phyloP scores from a whole-genome alignment of 1,284 basidiomycete genomes.

The Puccinia triticina region DNA sequence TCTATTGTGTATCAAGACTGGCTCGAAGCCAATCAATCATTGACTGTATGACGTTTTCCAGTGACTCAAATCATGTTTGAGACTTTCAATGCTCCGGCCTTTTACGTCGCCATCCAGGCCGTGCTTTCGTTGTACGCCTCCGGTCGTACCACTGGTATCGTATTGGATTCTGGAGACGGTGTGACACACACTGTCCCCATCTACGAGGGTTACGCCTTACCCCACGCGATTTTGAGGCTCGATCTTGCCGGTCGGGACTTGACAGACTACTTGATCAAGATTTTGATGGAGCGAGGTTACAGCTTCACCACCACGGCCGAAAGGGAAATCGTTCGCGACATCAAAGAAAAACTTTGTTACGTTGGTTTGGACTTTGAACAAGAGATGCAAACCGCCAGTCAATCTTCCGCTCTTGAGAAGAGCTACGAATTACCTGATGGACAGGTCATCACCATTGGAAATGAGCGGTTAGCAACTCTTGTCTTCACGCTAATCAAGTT shows the following conservation, averaged over 20 bases:
- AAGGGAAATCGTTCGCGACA: slow-evolving; percentile 92
- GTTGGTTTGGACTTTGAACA: slow-evolving; percentile 71
- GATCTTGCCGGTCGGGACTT: slow-evolving; percentile 97
- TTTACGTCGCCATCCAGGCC: slow-evolving; percentile 96
- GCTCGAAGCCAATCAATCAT: neutral
- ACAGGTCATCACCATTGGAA: slow-evolving; percentile 94
- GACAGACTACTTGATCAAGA: slow-evolving; percentile 90
- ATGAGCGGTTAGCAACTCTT: slow-evolving; percentile 71
- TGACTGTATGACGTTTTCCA: neutral
- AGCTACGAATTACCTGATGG: slow-evolving; percentile 95
- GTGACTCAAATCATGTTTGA: slow-evolving; percentile 89
- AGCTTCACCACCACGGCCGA: slow-evolving; percentile 96
- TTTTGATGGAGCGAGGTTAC: slow-evolving; percentile 91
- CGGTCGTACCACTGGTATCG: slow-evolving; percentile 97
- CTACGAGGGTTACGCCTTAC: slow-evolving; percentile 99
- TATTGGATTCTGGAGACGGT: slow-evolving; percentile 96
- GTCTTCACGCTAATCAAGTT: neutral
- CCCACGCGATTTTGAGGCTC: slow-evolving; percentile 91
- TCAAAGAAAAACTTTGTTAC: slow-evolving; percentile 64
- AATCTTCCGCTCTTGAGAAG: slow-evolving; percentile 90
- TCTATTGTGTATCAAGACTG: neutral
- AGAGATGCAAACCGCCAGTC: slow-evolving; percentile 88
- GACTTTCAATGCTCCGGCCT: slow-evolving; percentile 97
- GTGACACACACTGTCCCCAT: slow-evolving; percentile 99
- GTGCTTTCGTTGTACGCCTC: slow-evolving; percentile 98